phyloP scores from a whole-genome alignment of 2,329 filamentous ascomycete species.

The Aspergillus eucalypticola region DNA sequence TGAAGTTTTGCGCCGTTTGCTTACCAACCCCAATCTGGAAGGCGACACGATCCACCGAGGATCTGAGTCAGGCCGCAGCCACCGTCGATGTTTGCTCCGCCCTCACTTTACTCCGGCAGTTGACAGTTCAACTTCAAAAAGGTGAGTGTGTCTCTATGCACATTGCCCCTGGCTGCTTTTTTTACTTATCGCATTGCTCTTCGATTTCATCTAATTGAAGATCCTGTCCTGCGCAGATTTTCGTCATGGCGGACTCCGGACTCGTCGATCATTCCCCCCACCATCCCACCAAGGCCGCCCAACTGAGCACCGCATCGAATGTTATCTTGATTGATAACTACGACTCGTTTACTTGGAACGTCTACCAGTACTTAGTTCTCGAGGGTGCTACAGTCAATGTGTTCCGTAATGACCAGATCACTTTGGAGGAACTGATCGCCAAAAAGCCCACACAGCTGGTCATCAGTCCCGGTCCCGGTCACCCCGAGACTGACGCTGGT shows the following conservation, averaged over 20 bases:
- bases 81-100: not conserved
- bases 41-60: not conserved
- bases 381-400: conserved; percentile 91
- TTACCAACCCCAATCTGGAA: not conserved
- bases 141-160: not conserved
- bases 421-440: conserved; percentile 76
- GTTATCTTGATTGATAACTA: conserved; percentile 98
- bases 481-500: conserved; percentile 87
- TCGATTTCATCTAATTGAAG: not conserved
- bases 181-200: not conserved
- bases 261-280: conserved; percentile 78
- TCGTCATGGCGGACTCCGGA: conserved; percentile 39
- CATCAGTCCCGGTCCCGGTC: conserved; percentile 90
- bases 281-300: conserved; percentile 72
- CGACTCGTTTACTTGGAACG: conserved; percentile 99
- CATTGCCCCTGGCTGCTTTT: not conserved
- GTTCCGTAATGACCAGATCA: conserved; percentile 88
- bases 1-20: conserved; percentile 24
- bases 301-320: conserved; percentile 79
- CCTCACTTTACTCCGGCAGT: not conserved
- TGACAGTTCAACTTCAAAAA: not conserved
- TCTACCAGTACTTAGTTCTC: conserved; percentile 97
- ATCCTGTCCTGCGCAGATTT: conserved; percentile 38
- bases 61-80: not conserved
- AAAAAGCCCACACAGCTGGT: conserved; percentile 91